These are phyloP conservation scores for Cicer bijugum DNA, from an alignment of 306 rosid species.

Conservation along the genomic window DNA sequence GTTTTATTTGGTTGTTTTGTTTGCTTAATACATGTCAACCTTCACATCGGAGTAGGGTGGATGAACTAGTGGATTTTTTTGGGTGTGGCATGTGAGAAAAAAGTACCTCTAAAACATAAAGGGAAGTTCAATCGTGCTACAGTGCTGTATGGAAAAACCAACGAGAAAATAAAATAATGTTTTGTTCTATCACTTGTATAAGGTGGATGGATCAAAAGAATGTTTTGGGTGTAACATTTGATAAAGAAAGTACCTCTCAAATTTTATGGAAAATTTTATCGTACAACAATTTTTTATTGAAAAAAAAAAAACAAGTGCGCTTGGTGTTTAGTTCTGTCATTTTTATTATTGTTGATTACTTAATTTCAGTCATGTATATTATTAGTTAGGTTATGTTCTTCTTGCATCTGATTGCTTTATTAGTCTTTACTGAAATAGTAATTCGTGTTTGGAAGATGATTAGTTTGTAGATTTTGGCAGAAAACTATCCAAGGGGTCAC, in stretches of 20 bases:
- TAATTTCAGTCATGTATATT: slow-evolving; percentile 7
- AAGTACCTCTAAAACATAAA: neutral
- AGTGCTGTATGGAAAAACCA: neutral
- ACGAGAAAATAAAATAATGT: neutral
- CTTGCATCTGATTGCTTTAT: slow-evolving; percentile 34
- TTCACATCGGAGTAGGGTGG: neutral
- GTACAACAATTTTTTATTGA: no score
- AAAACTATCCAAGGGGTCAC: slow-evolving; percentile 93
- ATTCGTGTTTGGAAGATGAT: slow-evolving; percentile 44
- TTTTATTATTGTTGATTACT: neutral
- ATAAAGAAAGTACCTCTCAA: no score
- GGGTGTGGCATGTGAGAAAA: neutral
- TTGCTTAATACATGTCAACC: neutral
- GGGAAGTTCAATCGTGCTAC: neutral
- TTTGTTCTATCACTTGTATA: neutral
- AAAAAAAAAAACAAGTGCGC: no score
- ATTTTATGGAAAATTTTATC: no score
- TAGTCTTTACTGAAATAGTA: slow-evolving; percentile 1
- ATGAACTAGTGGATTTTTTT: neutral
- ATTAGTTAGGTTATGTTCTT: slow-evolving; percentile 6
- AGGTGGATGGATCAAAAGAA: no score
- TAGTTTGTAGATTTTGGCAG: slow-evolving; percentile 76
- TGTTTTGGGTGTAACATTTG: no score
- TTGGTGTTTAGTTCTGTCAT: slow-evolving; percentile 5
- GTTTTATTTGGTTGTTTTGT: neutral